phyloP scores from a whole-genome alignment of 192 early-diverging fungal genomes.

The Gaertneriomyces semiglobifer region DNA sequence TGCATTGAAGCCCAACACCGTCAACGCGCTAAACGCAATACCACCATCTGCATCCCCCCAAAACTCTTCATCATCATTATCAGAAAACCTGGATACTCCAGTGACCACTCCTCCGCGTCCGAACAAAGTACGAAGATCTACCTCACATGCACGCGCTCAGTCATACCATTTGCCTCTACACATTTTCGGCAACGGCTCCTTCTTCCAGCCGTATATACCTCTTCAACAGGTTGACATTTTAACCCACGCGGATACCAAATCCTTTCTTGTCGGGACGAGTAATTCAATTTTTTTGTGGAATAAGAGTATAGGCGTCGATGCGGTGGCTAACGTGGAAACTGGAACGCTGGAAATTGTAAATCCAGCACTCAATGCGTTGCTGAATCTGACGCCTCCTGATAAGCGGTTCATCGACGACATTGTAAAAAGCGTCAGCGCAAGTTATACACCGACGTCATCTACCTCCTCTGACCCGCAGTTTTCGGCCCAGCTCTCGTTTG shows the following conservation, averaged over 20 bases:
- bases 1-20: too few species aligned
- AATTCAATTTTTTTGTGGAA: slow-evolving; percentile 78
- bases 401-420: slow-evolving; percentile 69
- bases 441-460: too few species aligned
- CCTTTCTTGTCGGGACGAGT: slow-evolving; percentile 74
- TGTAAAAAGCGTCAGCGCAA: background rate
- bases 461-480: too few species aligned
- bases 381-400: slow-evolving; percentile 66
- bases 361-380: slow-evolving; percentile 48
- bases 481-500: slow-evolving; percentile 56
- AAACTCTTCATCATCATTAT: too few species aligned
- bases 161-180: too few species aligned
- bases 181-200: slow-evolving; percentile 28
- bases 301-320: slow-evolving; percentile 66
- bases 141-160: too few species aligned
- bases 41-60: too few species aligned
- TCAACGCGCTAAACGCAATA: too few species aligned
- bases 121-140: too few species aligned
- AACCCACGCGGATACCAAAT: slow-evolving; percentile 57
- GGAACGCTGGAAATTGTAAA: slow-evolving; percentile 71
- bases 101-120: too few species aligned
- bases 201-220: slow-evolving; percentile 81
- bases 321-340: slow-evolving; percentile 70
- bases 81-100: too few species aligned
- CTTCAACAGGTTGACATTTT: slow-evolving; percentile 80